phyloP scores from a whole-genome alignment of 768 basidiomycete genomes.

The Tubosaeta sp. region DNA sequence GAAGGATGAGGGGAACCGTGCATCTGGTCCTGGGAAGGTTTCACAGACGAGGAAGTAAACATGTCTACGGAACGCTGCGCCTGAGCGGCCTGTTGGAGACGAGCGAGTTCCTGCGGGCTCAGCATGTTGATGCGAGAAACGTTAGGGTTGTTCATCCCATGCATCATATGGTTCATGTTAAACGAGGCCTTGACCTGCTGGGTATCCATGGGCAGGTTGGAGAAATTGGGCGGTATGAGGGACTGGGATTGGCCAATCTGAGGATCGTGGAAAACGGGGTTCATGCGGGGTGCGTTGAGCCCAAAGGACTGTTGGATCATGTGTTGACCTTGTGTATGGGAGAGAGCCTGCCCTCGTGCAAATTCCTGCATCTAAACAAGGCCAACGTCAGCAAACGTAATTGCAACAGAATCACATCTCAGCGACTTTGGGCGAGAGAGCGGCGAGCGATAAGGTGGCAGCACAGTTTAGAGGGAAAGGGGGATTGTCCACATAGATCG shows the following conservation, averaged over 20 bases:
- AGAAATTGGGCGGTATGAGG: constrained; percentile 36
- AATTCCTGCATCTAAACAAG: constrained; percentile 42
- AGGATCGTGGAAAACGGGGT: constrained; percentile 36
- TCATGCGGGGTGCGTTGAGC: constrained; percentile 34
- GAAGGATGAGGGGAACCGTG: constrained; percentile 46
- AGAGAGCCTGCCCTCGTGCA: constrained; percentile 37
- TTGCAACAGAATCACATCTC: constrained; percentile 5
- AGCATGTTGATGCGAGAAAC: constrained; percentile 42
- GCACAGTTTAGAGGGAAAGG: constrained; percentile 7
- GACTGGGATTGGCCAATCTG: constrained; percentile 26
- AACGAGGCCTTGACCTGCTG: constrained; percentile 29
- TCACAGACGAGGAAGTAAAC: constrained; percentile 45
- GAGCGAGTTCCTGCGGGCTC: constrained; percentile 38
- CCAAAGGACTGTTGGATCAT: constrained; percentile 43
- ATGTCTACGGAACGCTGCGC: constrained; percentile 40
- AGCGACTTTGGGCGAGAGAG: constrained; percentile 1
- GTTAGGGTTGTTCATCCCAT: constrained; percentile 28
- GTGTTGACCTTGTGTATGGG: constrained; percentile 38
- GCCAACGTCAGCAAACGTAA: constrained; percentile 24
- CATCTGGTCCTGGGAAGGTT: constrained; percentile 38
- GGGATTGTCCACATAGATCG: constrained; percentile 17
- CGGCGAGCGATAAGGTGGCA: constrained; percentile 13
- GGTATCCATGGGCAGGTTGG: constrained; percentile 37
- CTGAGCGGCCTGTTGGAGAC: constrained; percentile 31
- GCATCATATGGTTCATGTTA: constrained; percentile 37